Conservation (phyloP, 805 yeast species). For the Lipomyces sp. region DNA sequence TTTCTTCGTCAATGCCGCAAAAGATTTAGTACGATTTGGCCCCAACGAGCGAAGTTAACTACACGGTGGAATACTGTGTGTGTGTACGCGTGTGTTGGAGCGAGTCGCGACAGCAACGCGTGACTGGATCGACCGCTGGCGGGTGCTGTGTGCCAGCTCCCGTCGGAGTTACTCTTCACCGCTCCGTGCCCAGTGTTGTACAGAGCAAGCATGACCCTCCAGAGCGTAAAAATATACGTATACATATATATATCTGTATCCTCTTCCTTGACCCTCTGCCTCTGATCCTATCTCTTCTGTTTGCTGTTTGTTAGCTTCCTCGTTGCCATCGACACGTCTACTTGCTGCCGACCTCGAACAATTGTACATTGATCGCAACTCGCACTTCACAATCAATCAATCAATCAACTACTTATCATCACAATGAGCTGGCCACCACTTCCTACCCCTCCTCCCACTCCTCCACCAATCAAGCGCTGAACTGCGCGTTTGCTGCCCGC, state of each 20-base stretch:
- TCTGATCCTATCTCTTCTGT: neutral
- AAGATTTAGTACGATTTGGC: too few species aligned
- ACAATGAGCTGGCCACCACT: conserved; percentile 2
- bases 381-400: neutral
- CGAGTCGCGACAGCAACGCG: neutral
- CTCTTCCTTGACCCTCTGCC: neutral
- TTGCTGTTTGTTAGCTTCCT: neutral
- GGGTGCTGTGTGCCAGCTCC: too few species aligned
- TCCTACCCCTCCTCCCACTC: conserved; percentile 3
- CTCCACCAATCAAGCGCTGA: conserved; percentile 2
- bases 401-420: neutral
- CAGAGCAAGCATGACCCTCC: neutral
- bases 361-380: neutral
- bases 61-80: too few species aligned
- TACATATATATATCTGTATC: neutral
- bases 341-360: neutral
- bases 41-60: too few species aligned
- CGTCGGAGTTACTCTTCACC: too few species aligned
- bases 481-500: neutral
- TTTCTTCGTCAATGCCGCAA: too few species aligned
- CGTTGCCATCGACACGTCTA: too few species aligned
- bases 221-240: neutral
- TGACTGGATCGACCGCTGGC: too few species aligned
- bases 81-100: neutral
- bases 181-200: neutral